phyloP scores from a whole-genome alignment of 2,329 filamentous ascomycete species.

The Phialemoniopsis sp. region DNA sequence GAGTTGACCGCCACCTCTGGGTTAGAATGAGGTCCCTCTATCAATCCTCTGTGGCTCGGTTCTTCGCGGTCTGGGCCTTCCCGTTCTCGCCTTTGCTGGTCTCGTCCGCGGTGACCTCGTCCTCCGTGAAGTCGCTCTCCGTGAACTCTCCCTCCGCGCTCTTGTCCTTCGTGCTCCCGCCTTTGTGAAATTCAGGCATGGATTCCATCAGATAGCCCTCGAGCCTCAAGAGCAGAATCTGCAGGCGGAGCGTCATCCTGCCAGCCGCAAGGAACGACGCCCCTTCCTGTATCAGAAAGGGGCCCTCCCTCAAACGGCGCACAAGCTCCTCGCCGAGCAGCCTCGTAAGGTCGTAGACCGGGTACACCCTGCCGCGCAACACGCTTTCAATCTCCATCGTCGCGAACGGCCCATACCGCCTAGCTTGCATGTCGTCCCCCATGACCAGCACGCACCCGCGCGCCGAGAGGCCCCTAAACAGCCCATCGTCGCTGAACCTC shows the following conservation, averaged over 20 bases:
- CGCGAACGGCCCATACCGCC: constrained; percentile 23
- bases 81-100: too few species aligned
- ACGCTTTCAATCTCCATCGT: constrained; percentile 35
- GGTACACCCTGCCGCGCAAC: constrained; percentile 30
- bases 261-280: constrained; percentile 38
- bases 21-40: too few species aligned
- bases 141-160: too few species aligned
- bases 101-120: too few species aligned
- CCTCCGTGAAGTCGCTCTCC: too few species aligned
- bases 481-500: constrained; percentile 38
- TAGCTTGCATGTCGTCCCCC: constrained; percentile 2
- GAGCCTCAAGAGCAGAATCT: constrained; percentile 52
- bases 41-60: too few species aligned
- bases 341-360: constrained; percentile 47
- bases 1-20: too few species aligned
- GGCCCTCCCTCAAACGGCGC: constrained; percentile 27
- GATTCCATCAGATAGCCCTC: constrained; percentile 39
- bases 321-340: constrained; percentile 47
- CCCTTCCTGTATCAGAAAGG: constrained; percentile 25
- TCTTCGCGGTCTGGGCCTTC: too few species aligned
- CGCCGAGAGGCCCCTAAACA: constrained; percentile 30
- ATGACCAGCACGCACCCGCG: constrained; percentile 44
- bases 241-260: constrained; percentile 35
- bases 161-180: too few species aligned
- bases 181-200: too few species aligned